Evolutionary conservation across 495 filamentous ascomycete genomes (phyloP).

Genomic region (Neurospora sp.): DNA sequence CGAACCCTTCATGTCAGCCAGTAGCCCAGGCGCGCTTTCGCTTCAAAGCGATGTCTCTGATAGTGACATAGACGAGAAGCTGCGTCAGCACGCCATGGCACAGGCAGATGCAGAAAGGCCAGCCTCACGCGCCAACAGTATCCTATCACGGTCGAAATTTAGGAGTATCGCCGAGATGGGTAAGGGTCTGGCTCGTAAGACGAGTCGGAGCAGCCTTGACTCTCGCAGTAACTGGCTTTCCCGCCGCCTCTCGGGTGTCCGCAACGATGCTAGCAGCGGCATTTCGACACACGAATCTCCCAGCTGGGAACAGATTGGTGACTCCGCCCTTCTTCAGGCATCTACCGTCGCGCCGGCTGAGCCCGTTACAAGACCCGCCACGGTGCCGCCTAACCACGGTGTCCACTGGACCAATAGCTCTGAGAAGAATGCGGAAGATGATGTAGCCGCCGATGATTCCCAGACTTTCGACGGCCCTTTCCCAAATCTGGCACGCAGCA

Average conservation of each 20-base stretch:
- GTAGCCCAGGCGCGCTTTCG: constrained; percentile 4
- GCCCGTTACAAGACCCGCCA: constrained; percentile 23
- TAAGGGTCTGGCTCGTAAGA: constrained; percentile 23
- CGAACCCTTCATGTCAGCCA: constrained; percentile 7
- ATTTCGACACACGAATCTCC: not conserved
- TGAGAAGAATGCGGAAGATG: constrained; percentile 48
- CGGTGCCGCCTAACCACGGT: constrained; percentile 19
- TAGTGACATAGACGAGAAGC: constrained; percentile 21
- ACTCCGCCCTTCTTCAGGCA: constrained; percentile 10
- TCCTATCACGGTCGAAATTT: constrained; percentile 22
- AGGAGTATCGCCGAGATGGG: constrained; percentile 25
- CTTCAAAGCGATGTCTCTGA: constrained; percentile 17
- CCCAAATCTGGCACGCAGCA: constrained; percentile 30
- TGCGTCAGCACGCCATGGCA: constrained; percentile 12
- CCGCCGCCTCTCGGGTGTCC: constrained; percentile 16
- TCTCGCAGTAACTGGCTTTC: constrained; percentile 13
- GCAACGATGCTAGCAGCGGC: constrained; percentile 3
- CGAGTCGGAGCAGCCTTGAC: constrained; percentile 23
- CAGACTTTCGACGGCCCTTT: constrained; percentile 53
- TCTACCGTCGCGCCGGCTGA: constrained; percentile 19
- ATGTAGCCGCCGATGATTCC: constrained; percentile 55
- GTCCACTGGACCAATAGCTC: constrained; percentile 38
- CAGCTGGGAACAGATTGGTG: constrained; percentile 24
- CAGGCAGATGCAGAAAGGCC: constrained; percentile 11
- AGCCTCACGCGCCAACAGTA: constrained; percentile 17